Evolutionary conservation across 164 flowering plant genomes (phyloP), one percentile per base, ranked within the genome.

Genomic region (Chimonanthus praecox): DNA sequence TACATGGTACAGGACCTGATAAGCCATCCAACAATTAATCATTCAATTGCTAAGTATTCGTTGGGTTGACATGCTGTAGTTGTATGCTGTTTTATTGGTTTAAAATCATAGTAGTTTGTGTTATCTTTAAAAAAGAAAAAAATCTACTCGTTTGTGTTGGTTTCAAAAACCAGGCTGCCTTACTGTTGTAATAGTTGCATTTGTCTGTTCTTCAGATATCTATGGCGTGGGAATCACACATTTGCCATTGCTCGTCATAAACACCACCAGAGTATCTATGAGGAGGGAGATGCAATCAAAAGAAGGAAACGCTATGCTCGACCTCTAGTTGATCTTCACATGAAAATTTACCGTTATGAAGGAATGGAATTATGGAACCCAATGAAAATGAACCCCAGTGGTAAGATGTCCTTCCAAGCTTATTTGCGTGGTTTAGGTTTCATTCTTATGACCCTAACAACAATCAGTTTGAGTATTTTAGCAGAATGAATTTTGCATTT

Each of bases 171-270:
- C 33, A 33, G 33, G 60, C 60, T 10, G 16, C 60, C 60, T 54
- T 10, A 15, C 60, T 11, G 60, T 54, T 3, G 16, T 54, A 54
- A 10, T 54, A n/a, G 60, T 54, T 54, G 15, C 16, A 13, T n/a
- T 5, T 74, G 5, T 73, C 3, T 74, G 44, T 67, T 72, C 49
- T 85, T 76, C 89, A 94, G 97, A 81, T 93, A 93, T 71, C 80
- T 95, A 50, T 96, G 98, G 99, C 97, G 99, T 80, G 97, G 86
- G 71, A 91, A 92, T 86, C 80, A 90, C 77, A 92, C 99, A 7
- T 96, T 89, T 84, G 98, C 99, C 10, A 92, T 96, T 78, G 90
- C 99, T 64, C 97, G 90, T 71, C 99, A 96, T 80, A 96, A 96
- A 78, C 95, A 94, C 80, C 98, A 94, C 75, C 88, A 76, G 67